These are phyloP conservation scores for Neoscytalidium dimidiatum DNA, from an alignment of 2,329 filamentous ascomycete genomes.

Conservation along the genomic window DNA sequence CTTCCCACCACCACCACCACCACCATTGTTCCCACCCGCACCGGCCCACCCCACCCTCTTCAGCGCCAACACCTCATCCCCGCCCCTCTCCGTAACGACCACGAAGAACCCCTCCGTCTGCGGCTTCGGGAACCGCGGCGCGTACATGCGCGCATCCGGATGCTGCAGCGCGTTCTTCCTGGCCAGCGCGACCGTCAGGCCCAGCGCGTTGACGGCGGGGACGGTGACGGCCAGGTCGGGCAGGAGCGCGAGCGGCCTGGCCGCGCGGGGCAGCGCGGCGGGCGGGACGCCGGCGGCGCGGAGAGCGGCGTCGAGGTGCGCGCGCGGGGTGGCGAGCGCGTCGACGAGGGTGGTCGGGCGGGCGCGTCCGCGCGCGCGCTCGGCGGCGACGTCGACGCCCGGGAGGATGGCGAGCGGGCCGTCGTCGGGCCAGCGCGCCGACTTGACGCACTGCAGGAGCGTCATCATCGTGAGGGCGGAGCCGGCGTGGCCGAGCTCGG, in stretches of 20 bases:
- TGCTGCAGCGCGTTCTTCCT: constrained; percentile 66
- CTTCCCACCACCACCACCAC: constrained; percentile 21
- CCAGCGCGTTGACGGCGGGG: constrained; percentile 61
- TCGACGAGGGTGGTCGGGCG: constrained; percentile 42
- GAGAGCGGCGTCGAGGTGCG: constrained; percentile 38
- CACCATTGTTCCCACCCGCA: constrained; percentile 32
- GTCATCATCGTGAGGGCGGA: constrained; percentile 80
- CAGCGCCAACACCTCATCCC: constrained; percentile 79
- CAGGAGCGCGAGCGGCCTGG: constrained; percentile 64
- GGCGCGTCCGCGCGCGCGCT: constrained; percentile 43
- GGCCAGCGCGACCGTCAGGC: constrained; percentile 64
- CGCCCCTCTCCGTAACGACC: constrained; percentile 66
- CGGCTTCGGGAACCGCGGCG: constrained; percentile 88
- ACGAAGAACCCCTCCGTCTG: constrained; percentile 95
- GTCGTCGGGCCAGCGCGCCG: constrained; percentile 86
- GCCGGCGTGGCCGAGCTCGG: constrained; percentile 80
- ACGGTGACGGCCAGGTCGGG: constrained; percentile 69
- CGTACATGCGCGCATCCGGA: constrained; percentile 74
- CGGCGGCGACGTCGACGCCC: constrained; percentile 58
- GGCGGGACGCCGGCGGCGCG: constrained; percentile 54
- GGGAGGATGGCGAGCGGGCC: constrained; percentile 78
- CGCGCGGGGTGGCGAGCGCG: constrained; percentile 30
- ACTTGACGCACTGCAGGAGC: constrained; percentile 89
- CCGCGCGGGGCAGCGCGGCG: constrained; percentile 50
- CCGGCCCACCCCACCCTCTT: constrained; percentile 83